These are phyloP conservation scores for Apium graveolens DNA, from an alignment of 129 eudicot genomes.

Conservation along the genomic window DNA sequence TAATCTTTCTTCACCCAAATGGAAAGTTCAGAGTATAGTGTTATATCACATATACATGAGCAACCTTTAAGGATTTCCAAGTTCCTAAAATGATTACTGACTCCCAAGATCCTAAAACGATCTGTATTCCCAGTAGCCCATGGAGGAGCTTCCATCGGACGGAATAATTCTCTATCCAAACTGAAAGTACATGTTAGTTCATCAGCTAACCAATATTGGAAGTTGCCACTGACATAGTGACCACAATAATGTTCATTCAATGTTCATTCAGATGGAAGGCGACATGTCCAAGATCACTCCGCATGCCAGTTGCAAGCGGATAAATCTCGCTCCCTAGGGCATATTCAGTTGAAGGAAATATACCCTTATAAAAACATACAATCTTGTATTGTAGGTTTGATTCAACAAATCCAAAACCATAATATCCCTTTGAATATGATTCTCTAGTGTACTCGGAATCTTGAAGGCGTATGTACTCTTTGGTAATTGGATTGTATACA, in stretches of 20 bases:
- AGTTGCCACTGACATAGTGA: conserved; percentile 12
- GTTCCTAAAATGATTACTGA: too few species aligned
- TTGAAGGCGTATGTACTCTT: too few species aligned
- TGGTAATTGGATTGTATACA: conserved; percentile 26
- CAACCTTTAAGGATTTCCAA: conserved; percentile 26
- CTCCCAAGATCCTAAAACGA: conserved; percentile 13
- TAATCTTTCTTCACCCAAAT: conserved; percentile 41
- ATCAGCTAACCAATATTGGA: conserved; percentile 22
- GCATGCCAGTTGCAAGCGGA: conserved; percentile 33
- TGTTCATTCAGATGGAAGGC: neutral
- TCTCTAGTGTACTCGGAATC: conserved; percentile 20
- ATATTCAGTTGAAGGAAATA: neutral
- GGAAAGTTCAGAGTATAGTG: conserved; percentile 17
- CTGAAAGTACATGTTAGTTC: conserved; percentile 18
- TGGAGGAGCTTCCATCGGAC: conserved; percentile 14
- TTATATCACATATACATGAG: conserved; percentile 27
- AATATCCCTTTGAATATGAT: neutral
- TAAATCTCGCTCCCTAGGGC: conserved; percentile 27
- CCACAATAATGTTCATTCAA: too few species aligned
- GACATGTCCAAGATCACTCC: conserved; percentile 26
- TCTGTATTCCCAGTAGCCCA: neutral
- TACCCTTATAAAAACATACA: conserved; percentile 15
- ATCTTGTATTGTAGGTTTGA: conserved; percentile 21
- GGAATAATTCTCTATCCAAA: conserved; percentile 20
- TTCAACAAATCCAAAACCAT: conserved; percentile 28